These are phyloP conservation scores for Aureobasidium sp. DNA, from an alignment of 2,329 filamentous ascomycete genomes.

Conservation along the genomic window DNA sequence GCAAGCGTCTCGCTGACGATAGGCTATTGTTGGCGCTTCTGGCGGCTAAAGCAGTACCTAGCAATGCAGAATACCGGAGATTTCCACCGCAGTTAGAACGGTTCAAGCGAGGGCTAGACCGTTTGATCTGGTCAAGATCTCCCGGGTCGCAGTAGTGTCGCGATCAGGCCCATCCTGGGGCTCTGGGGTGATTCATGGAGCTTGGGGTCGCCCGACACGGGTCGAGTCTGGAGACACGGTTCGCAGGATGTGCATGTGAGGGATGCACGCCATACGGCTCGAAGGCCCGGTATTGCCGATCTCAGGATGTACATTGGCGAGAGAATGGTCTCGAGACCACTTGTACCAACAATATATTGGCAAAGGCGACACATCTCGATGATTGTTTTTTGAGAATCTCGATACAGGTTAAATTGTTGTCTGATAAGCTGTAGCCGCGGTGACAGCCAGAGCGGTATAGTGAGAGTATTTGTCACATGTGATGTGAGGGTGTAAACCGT, in stretches of 20 bases:
- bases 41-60: conserved; percentile 8
- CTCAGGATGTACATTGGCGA: neutral
- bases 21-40: conserved; percentile 12
- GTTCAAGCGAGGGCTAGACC: conserved; percentile 1
- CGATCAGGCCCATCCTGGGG: neutral
- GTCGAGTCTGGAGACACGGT: neutral
- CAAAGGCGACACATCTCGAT: neutral
- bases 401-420: neutral
- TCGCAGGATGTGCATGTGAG: neutral
- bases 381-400: neutral
- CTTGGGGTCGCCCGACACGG: neutral
- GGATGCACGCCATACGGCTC: neutral
- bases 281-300: conserved; percentile 1
- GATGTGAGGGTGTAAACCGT: neutral
- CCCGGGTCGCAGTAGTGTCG: neutral
- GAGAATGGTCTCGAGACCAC: conserved; percentile 1
- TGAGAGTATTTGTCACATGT: conserved; percentile 5
- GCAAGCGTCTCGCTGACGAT: neutral
- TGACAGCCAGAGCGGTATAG: neutral
- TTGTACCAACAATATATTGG: neutral
- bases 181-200: neutral
- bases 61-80: neutral
- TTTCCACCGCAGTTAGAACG: neutral
- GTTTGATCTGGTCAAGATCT: neutral
- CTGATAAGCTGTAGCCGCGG: neutral